A percentile compares a stretch with the other conserved stretches of the same genome.
phyloP scores from a whole-genome alignment of 2,329 filamentous ascomycete species.

The Aspergillus sp. region DNA sequence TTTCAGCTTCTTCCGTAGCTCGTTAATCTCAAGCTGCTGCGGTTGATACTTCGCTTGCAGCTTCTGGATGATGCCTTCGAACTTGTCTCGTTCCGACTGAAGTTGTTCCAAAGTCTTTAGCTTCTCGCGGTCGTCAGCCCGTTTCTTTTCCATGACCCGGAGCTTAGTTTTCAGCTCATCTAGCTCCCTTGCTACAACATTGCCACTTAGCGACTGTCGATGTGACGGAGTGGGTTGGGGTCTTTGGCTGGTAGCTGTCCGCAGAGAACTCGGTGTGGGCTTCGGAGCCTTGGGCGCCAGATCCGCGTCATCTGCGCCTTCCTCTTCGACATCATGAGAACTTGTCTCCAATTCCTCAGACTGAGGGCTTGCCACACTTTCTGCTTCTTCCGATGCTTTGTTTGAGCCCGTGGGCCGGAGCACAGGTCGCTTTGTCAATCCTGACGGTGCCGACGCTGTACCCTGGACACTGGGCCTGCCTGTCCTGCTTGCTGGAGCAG shows the following conservation, averaged over 20 bases:
- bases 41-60: conserved; percentile 86
- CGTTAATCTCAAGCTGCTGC: conserved; percentile 75
- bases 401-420: conserved; percentile 32
- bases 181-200: conserved; percentile 64
- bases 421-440: conserved; percentile 36
- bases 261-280: conserved; percentile 28
- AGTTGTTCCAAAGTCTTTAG: conserved; percentile 75
- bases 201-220: conserved; percentile 49
- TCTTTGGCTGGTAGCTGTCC: conserved; percentile 29
- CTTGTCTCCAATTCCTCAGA: conserved; percentile 36
- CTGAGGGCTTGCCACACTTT: conserved; percentile 26
- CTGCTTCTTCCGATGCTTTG: conserved; percentile 31
- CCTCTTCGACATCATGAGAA: conserved; percentile 28
- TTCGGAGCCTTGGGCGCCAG: conserved; percentile 24
- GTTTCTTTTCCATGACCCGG: conserved; percentile 82
- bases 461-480: conserved; percentile 36
- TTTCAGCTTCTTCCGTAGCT: conserved; percentile 75
- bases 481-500: conserved; percentile 35
- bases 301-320: conserved; percentile 23
- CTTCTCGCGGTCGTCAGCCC: conserved; percentile 81
- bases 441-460: conserved; percentile 25
- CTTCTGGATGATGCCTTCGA: conserved; percentile 84
- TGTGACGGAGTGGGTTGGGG: conserved; percentile 35
- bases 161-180: conserved; percentile 89
- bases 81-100: conserved; percentile 57